A percentile compares a stretch with the other conserved stretches of the same genome.
These are phyloP conservation scores for Pichia occidentalis DNA, from an alignment of 805 yeast genomes.

Conservation along the genomic window DNA sequence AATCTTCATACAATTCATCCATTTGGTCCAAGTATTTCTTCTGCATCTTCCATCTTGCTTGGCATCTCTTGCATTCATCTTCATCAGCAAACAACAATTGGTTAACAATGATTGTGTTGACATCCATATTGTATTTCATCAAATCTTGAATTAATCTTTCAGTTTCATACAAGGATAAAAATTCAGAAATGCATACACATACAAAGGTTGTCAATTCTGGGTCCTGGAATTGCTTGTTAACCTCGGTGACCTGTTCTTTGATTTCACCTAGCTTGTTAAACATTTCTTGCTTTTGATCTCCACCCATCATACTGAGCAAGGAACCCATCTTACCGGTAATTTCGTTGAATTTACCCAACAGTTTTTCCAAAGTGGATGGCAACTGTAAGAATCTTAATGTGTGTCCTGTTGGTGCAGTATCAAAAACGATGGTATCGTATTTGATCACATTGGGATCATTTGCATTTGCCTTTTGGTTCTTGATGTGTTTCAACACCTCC, in stretches of 20 bases:
- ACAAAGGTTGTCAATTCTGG: constrained; percentile 94
- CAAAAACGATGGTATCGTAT: constrained; percentile 89
- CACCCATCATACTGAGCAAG: constrained; percentile 75
- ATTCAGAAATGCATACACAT: constrained; percentile 97
- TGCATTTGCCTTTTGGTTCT: constrained; percentile 45
- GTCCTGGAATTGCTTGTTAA: constrained; percentile 89
- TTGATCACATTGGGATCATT: constrained; percentile 33
- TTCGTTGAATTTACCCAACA: constrained; percentile 81
- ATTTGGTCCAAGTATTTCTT: constrained; percentile 91
- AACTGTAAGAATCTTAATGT: constrained; percentile 90
- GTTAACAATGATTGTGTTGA: constrained; percentile 91
- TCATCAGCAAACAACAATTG: constrained; percentile 85
- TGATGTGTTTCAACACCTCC: constrained; percentile 96
- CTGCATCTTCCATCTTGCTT: constrained; percentile 92
- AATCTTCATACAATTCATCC: constrained; percentile 93
- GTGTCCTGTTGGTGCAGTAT: constrained; percentile 99
- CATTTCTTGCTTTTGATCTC: constrained; percentile 58
- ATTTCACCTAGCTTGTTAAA: constrained; percentile 73
- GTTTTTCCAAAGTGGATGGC: constrained; percentile 85
- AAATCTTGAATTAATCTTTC: constrained; percentile 97
- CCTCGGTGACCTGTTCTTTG: constrained; percentile 75
- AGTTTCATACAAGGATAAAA: constrained; percentile 90
- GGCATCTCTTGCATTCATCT: constrained; percentile 83
- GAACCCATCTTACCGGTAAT: constrained; percentile 87
- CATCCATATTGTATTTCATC: constrained; percentile 92